phyloP scores from a whole-genome alignment of 148 eudicot species.

The Diospyros lotus region DNA sequence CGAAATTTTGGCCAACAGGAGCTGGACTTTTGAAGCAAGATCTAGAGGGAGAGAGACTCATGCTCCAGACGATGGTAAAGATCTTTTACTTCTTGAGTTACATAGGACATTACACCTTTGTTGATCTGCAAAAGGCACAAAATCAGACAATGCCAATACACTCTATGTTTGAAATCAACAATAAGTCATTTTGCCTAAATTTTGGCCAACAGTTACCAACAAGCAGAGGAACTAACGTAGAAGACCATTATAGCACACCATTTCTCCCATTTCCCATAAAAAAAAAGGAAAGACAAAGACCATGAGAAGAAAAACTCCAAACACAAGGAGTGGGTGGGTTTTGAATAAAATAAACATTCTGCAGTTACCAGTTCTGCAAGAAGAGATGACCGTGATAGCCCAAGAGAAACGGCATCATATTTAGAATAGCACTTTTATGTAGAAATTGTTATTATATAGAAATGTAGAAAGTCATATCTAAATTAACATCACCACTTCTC shows the following conservation, averaged over 20 bases:
- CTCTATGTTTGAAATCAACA: no score
- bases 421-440: slow-evolving; percentile 13
- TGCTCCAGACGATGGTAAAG: slow-evolving; percentile 80
- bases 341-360: neutral
- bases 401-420: slow-evolving; percentile 12
- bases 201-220: no score
- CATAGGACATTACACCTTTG: slow-evolving; percentile 91
- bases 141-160: neutral
- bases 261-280: no score
- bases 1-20: slow-evolving; percentile 67
- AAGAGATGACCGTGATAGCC: slow-evolving; percentile 77
- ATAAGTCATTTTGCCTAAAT: no score
- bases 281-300: no score
- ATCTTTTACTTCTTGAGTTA: slow-evolving; percentile 87
- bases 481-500: slow-evolving; percentile 56
- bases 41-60: slow-evolving; percentile 69
- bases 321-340: no score
- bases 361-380: slow-evolving; percentile 69
- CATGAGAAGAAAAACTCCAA: no score
- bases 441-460: neutral
- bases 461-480: neutral
- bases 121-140: slow-evolving; percentile 39
- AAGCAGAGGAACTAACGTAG: no score
- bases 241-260: no score
- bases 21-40: slow-evolving; percentile 64